These are phyloP conservation scores for Wolfiporia cocos DNA, from an alignment of 1,284 basidiomycete genomes.

Conservation along the genomic window DNA sequence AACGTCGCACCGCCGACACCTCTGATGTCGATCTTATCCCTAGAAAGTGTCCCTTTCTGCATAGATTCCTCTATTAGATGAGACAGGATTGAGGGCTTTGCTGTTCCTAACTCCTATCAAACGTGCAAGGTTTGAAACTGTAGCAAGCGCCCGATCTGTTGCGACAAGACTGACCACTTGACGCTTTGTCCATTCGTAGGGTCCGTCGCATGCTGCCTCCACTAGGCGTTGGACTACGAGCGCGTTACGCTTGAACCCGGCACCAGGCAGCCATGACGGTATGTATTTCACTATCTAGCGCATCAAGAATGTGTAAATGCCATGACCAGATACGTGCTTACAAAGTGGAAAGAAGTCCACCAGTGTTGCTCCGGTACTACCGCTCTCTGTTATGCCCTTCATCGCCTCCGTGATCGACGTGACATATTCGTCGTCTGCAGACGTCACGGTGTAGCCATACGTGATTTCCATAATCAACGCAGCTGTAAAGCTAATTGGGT, in stretches of 20 bases:
- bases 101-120: constrained; percentile 32
- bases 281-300: constrained; percentile 33
- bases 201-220: constrained; percentile 41
- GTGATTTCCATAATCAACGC: constrained; percentile 35
- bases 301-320: neutral
- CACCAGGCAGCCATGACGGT: constrained; percentile 53
- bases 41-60: constrained; percentile 9
- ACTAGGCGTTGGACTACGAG: constrained; percentile 27
- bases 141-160: too few relatives aligned
- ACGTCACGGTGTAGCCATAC: constrained; percentile 25
- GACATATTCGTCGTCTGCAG: constrained; percentile 21
- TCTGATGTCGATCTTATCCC: constrained; percentile 50
- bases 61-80: constrained; percentile 33
- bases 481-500: constrained; percentile 18
- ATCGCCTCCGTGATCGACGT: constrained; percentile 39
- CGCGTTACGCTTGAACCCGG: constrained; percentile 47
- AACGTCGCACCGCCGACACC: constrained; percentile 48
- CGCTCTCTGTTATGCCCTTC: constrained; percentile 39
- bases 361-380: constrained; percentile 45
- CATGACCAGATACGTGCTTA: constrained; percentile 23
- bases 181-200: constrained; percentile 46
- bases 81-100: constrained; percentile 45
- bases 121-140: neutral
- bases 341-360: constrained; percentile 51
- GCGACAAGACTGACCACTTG: constrained; percentile 33